These are phyloP conservation scores for Aurifilum marmelostoma DNA, from an alignment of 2,329 filamentous ascomycete species.

Conservation along the genomic window DNA sequence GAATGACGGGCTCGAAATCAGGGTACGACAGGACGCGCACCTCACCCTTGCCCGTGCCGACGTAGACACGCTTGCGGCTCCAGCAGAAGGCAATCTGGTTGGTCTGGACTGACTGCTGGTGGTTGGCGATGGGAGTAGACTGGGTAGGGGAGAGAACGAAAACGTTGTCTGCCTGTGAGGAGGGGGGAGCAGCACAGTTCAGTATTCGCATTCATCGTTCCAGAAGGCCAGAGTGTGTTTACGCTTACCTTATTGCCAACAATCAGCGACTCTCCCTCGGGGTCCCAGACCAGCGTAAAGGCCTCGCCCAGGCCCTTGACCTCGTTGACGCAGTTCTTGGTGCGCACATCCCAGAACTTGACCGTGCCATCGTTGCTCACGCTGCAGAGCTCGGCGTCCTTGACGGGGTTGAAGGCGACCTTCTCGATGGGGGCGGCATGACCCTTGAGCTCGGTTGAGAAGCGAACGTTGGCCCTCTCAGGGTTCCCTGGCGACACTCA, in stretches of 20 bases:
- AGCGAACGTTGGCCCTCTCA: constrained; percentile 72
- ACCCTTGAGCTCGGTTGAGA: constrained; percentile 75
- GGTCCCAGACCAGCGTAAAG: constrained; percentile 74
- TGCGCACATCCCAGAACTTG: constrained; percentile 80
- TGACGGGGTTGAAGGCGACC: constrained; percentile 76
- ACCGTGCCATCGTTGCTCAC: constrained; percentile 74
- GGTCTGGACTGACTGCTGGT: constrained; percentile 66
- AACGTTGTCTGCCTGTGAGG: constrained; percentile 61
- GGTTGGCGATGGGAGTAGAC: constrained; percentile 57
- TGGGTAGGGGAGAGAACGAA: constrained; percentile 65
- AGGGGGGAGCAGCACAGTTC: constrained; percentile 15
- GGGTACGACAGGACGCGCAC: constrained; percentile 73
- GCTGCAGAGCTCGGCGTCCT: constrained; percentile 77
- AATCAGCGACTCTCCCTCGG: constrained; percentile 69
- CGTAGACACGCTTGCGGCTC: constrained; percentile 70
- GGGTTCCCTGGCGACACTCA: constrained; percentile 65
- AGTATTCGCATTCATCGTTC: not conserved
- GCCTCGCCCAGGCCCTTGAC: constrained; percentile 68
- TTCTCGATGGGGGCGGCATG: constrained; percentile 70
- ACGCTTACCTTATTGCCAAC: constrained; percentile 70
- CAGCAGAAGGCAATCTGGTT: constrained; percentile 78
- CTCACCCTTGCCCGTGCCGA: constrained; percentile 71
- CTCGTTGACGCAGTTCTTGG: constrained; percentile 71
- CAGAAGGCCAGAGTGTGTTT: not conserved
- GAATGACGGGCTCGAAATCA: constrained; percentile 58